phyloP scores from a whole-genome alignment of 768 basidiomycete genomes.

The Mrakia blollopis region DNA sequence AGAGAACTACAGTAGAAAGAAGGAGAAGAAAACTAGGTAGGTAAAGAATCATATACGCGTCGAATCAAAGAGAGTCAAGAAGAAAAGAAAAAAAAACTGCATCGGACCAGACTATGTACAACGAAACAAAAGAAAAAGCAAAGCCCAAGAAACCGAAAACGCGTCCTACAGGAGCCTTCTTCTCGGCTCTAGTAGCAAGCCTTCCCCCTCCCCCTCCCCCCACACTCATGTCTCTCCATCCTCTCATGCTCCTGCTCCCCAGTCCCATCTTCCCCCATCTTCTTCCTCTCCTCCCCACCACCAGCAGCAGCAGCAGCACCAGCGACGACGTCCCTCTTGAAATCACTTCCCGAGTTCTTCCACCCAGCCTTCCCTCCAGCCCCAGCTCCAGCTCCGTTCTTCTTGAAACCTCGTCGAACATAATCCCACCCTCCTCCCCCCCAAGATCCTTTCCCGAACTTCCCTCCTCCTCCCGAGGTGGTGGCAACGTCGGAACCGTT shows the following conservation, averaged over 20 bases:
- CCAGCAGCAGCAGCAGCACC: too few relatives aligned
- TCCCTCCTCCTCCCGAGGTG: background rate
- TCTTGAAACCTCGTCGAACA: background rate
- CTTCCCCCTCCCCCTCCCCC: background rate
- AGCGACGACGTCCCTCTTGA: too few relatives aligned
- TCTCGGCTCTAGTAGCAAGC: too few relatives aligned
- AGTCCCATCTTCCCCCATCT: background rate
- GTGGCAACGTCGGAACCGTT: background rate
- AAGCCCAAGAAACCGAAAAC: background rate
- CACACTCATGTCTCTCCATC: background rate
- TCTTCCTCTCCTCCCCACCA: too few relatives aligned
- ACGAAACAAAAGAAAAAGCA: background rate
- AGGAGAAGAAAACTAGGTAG: background rate
- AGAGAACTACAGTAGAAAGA: too few relatives aligned
- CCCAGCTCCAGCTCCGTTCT: too few relatives aligned
- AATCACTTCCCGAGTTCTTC: background rate
- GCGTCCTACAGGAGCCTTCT: too few relatives aligned
- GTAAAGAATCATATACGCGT: too few relatives aligned
- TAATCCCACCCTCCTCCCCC: background rate
- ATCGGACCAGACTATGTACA: background rate
- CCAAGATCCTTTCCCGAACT: background rate
- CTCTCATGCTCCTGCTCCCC: background rate
- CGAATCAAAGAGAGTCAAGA: too few relatives aligned
- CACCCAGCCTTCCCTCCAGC: background rate
- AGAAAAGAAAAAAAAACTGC: background rate